These are phyloP conservation scores for Cylindrotheca fusiformis DNA, from an alignment of 108 stramenopile genomes.

Conservation along the genomic window DNA sequence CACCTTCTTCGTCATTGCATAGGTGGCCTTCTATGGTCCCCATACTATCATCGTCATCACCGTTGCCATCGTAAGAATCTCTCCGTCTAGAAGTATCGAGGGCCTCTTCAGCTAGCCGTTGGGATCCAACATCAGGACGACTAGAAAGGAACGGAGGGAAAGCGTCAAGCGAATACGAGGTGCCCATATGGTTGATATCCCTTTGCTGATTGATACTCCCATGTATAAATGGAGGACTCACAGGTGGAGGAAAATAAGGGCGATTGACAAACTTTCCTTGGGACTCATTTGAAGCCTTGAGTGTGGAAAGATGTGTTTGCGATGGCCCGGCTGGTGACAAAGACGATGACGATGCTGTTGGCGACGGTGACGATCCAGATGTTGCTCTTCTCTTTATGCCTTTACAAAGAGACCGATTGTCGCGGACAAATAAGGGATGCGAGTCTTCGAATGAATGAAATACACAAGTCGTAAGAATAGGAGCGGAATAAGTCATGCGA, in stretches of 20 bases:
- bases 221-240: neutral
- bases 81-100: neutral
- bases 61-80: too few relatives aligned
- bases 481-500: neutral
- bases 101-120: neutral
- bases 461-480: neutral
- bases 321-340: neutral
- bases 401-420: slow-evolving; percentile 9
- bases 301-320: neutral
- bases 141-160: neutral
- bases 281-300: neutral
- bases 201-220: neutral
- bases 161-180: neutral
- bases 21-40: slow-evolving; percentile 21
- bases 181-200: too few relatives aligned
- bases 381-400: slow-evolving; percentile 1
- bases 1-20: too few relatives aligned
- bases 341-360: neutral
- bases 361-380: neutral
- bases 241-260: neutral
- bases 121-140: neutral
- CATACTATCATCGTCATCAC: slow-evolving; percentile 16
- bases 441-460: slow-evolving; percentile 12
- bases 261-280: neutral
- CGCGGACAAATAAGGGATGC: slow-evolving; percentile 12